Percentiles rank a stretch among this genome's conserved stretches.
These are phyloP conservation scores for Phylloboletellus chloephorus DNA, from an alignment of 1,284 basidiomycete genomes.

Conservation along the genomic window DNA sequence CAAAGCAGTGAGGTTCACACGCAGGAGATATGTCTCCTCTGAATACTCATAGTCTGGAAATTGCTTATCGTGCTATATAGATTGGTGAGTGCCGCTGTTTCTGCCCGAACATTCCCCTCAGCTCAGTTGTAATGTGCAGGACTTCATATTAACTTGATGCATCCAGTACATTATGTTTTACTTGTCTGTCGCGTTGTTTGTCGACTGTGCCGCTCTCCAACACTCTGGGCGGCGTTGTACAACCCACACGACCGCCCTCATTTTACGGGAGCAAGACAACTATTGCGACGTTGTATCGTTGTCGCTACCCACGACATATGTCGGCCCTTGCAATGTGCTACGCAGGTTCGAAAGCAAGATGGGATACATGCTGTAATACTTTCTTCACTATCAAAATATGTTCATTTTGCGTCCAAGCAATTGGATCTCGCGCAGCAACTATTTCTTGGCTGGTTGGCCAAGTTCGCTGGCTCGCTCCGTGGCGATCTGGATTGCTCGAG, in stretches of 20 bases:
- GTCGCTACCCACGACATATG: constrained; percentile 29
- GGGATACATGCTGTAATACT: constrained; percentile 25
- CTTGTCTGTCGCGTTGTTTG: not conserved
- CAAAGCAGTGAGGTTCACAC: constrained; percentile 50
- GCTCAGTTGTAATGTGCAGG: constrained; percentile 4
- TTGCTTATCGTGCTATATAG: not conserved
- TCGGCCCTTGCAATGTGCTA: constrained; percentile 16
- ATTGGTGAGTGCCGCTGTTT: constrained; percentile 13
- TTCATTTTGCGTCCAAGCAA: constrained; percentile 1
- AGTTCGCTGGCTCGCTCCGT: constrained; percentile 82
- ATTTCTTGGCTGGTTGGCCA: constrained; percentile 54
- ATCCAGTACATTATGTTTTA: constrained; percentile 4
- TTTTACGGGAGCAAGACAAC: constrained; percentile 77
- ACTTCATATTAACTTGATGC: not conserved
- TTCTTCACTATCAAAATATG: not conserved
- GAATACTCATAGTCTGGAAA: not conserved
- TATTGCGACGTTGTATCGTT: constrained; percentile 21
- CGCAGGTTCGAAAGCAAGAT: constrained; percentile 30
- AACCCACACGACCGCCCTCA: constrained; percentile 73
- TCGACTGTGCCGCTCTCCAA: constrained; percentile 53
- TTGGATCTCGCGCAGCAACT: constrained; percentile 3
- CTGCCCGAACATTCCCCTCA: not conserved
- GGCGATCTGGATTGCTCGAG: constrained; percentile 90
- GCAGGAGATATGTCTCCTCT: constrained; percentile 43
- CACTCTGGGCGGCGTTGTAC: constrained; percentile 80